Percentiles rank a stretch among this genome's conserved stretches.
Evolutionary conservation across 2,329 filamentous ascomycete species (phyloP).

Genomic region (Epichloe festucae): DNA sequence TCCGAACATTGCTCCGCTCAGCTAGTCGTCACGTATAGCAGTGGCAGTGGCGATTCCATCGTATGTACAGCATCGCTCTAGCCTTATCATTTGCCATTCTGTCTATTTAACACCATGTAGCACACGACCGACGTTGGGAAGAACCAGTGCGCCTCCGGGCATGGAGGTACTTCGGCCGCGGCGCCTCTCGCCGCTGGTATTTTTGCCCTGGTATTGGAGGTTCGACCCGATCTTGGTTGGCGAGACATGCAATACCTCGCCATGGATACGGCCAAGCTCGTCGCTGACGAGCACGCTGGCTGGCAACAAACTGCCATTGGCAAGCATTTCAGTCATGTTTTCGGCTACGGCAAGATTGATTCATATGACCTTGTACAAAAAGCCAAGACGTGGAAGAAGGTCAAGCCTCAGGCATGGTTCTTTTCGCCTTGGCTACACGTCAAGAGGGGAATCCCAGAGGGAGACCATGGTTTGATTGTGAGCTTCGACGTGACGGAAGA

Average conservation of each 20-base stretch:
- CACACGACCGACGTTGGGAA: conserved; percentile 91
- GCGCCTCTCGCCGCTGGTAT: conserved; percentile 87
- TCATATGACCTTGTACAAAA: conserved; percentile 72
- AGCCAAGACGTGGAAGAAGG: conserved; percentile 72
- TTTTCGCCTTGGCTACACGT: conserved; percentile 91
- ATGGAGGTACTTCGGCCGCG: conserved; percentile 91
- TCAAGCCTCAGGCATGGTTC: conserved; percentile 93
- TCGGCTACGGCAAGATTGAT: conserved; percentile 91
- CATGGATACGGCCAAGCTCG: conserved; percentile 68
- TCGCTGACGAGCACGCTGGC: conserved; percentile 55
- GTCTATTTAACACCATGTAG: conserved; percentile 18
- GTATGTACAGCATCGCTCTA: conserved; percentile 25
- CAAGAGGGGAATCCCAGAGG: conserved; percentile 73
- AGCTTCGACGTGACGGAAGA: conserved; percentile 71
- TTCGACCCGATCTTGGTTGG: conserved; percentile 81
- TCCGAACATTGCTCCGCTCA: conserved; percentile 94
- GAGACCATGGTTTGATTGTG: conserved; percentile 63
- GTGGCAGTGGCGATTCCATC: conserved; percentile 76
- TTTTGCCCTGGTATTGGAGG: conserved; percentile 74
- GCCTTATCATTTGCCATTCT: background rate
- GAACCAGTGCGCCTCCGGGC: conserved; percentile 64
- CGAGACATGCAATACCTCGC: conserved; percentile 88
- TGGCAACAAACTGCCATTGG: conserved; percentile 76
- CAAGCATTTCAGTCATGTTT: conserved; percentile 85
- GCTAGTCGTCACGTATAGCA: conserved; percentile 92